Base-by-base conservation (phyloP, 805 yeast genomes). In the Starmera quercuum region DNA sequence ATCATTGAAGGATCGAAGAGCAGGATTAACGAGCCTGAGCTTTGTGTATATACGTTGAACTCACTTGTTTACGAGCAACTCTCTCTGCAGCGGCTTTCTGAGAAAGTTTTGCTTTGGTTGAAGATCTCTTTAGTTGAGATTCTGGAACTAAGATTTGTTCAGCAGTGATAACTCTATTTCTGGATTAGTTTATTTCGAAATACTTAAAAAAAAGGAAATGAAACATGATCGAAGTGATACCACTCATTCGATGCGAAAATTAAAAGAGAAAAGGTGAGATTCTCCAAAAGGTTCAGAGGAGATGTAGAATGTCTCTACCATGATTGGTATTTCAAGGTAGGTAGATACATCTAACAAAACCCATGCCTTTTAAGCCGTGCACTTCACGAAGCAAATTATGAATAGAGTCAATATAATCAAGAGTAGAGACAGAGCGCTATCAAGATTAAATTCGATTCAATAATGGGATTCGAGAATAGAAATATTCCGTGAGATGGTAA, bases 1-100 rank as follows among this genome's bases (percentile, higher is more conserved):
- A 73, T 64, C 70, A 49, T 32, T 28, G 36, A 31, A 35, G 35
- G 21, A 21, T 16, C 50, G 34, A 45, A 41, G 35, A 33, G 35
- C 32, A 30, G 13, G 16, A 26, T 25, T 28, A 12, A 29, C n/a
- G n/a, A n/a, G n/a, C n/a, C n/a, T n/a, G 19, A 23, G 14, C 20
- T 21, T n/a, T 21, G 13, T 20, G 14, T 19, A 10, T 26, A n/a
- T 17, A 25, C 30, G 9, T 26, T 31, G 44, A 64, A 83, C 95
- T 66, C 82, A 83, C 95, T 59, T 76, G 78, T 68, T 76, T 73
- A 66, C 86, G 75, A 50, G 78, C 82, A 61, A 67, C 72, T 71
- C 76, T 80, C 61, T 76, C 88, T 59, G 85, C 87, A 63, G 84
- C 79, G 58, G 81, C 74, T 66, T 78, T 75, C 61, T 78, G 83